Evolutionary conservation across 208 protist genomes (phyloP).

Genomic region (Leishmania tropica): DNA sequence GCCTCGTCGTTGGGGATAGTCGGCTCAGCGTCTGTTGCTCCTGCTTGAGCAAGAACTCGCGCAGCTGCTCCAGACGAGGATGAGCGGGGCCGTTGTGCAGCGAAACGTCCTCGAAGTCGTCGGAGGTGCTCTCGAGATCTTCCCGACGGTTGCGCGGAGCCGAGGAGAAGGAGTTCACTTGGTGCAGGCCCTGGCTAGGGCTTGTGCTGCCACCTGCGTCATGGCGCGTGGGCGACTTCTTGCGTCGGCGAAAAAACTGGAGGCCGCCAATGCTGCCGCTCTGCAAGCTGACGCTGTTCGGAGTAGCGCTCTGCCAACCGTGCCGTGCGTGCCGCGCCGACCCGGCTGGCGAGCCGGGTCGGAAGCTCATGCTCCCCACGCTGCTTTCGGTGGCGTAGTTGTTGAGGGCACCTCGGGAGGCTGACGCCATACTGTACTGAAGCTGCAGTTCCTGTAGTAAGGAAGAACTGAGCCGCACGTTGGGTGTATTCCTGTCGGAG

Average conservation of each 20-base stretch:
- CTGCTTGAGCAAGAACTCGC: constrained; percentile 4
- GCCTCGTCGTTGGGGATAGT: constrained; percentile 2
- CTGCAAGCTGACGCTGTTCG: constrained; percentile 2
- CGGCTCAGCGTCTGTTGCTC: background rate
- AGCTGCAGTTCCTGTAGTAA: constrained; percentile 25
- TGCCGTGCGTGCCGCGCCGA: constrained; percentile 21
- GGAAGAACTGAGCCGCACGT: constrained; percentile 25
- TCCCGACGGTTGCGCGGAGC: constrained; percentile 14
- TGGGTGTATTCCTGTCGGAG: constrained; percentile 26
- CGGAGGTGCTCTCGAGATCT: constrained; percentile 40
- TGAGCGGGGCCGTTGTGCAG: constrained; percentile 16
- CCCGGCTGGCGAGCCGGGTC: constrained; percentile 24
- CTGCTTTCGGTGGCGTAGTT: constrained; percentile 19
- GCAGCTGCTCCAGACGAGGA: background rate
- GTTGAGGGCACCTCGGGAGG: background rate
- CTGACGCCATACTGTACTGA: constrained; percentile 20
- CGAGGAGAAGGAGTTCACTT: background rate
- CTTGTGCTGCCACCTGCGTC: background rate
- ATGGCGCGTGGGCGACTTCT: background rate
- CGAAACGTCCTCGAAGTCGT: constrained; percentile 41
- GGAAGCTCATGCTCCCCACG: constrained; percentile 27
- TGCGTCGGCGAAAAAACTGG: constrained; percentile 11
- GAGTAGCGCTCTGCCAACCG: constrained; percentile 6
- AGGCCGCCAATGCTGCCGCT: constrained; percentile 1
- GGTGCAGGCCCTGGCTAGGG: background rate